phyloP scores from a whole-genome alignment of 2,329 filamentous ascomycete species.

The Penicillium sp. region DNA sequence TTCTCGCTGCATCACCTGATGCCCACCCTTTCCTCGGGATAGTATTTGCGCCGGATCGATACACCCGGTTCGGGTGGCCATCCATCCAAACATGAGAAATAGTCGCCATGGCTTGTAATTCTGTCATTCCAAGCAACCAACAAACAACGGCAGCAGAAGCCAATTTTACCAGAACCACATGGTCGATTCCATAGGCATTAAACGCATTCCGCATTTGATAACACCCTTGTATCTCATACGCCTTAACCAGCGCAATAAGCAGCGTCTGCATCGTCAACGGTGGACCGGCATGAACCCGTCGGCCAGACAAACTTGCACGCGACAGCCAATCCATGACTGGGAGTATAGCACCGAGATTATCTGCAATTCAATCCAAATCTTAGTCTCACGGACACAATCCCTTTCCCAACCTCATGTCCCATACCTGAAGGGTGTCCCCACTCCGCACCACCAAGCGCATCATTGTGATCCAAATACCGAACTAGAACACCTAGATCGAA shows the following conservation, averaged over 20 bases:
- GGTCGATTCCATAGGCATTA: slow-evolving; percentile 44
- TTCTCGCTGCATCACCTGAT: slow-evolving; percentile 43
- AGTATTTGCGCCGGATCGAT: slow-evolving; percentile 36
- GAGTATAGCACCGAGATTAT: slow-evolving; percentile 43
- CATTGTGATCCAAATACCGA: slow-evolving; percentile 46
- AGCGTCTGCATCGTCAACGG: slow-evolving; percentile 36
- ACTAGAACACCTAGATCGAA: slow-evolving; percentile 43
- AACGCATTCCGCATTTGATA: slow-evolving; percentile 41
- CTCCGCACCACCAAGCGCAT: slow-evolving; percentile 43
- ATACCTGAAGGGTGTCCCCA: slow-evolving; percentile 46
- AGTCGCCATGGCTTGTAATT: slow-evolving; percentile 36
- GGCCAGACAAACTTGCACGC: slow-evolving; percentile 13
- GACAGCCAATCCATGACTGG: slow-evolving; percentile 37
- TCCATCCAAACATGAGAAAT: slow-evolving; percentile 46
- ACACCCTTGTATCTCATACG: slow-evolving; percentile 47
- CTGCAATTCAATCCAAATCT: slow-evolving; percentile 18
- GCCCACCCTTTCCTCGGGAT: slow-evolving; percentile 47
- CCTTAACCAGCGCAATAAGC: slow-evolving; percentile 40
- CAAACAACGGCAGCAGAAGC: slow-evolving; percentile 42
- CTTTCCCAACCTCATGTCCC: too few species aligned
- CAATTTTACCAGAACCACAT: slow-evolving; percentile 45
- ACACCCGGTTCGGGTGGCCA: slow-evolving; percentile 38
- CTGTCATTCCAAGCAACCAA: slow-evolving; percentile 39
- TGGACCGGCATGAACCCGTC: slow-evolving; percentile 13
- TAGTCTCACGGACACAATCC: not conserved